Evolutionary conservation across 495 filamentous ascomycete species (phyloP), one percentile per base, ranked within the genome.

Genomic region (Hypoxylon fuscum): DNA sequence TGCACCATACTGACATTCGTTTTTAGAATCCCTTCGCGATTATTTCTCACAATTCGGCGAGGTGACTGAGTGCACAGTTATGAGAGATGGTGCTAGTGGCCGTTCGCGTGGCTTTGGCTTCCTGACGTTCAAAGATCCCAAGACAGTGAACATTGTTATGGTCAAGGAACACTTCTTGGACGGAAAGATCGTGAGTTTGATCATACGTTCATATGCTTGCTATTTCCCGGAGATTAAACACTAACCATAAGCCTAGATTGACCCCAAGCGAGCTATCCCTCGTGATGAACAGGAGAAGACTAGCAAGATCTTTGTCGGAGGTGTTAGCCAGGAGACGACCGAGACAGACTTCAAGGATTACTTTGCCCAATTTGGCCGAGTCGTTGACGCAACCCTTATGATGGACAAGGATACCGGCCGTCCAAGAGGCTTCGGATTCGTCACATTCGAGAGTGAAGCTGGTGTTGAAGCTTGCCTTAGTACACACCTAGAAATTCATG

Each of bases 41-140:
- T 98, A 98, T 68, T 98, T 98, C 76, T 97, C 96, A 11, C 90
- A 97, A 69, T 98, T 96, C 69, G 95, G 95, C 55, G 96, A 98
- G 69, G 95, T 98, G 21, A 83, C 92, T 35, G 95, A 98, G 81
- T 97, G 95, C 68, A 98, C 95, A 14, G 95, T 98, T 7, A 98
- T 98, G 95, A 84, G 95, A 59, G 95, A 98, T 75, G 91, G 93
- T 59, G 89, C 92, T 42, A 96, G 90, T 20, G 96, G 96, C 23
- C 88, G 95, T 53, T 97, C 94, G 10, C 86, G 95, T 70, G 95
- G 95, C 9, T 98, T 98, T 66, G 95, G 95, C 12, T 98, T 98
- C 76, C 82, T 98, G 53, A 98, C 96, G 5, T 98, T 98, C 82
- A 93, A 90, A 66, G 95, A 98, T 70, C 90, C 95, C 15, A 95